Percentiles rank a stretch among this genome's conserved stretches.
These are phyloP conservation scores for Gardenia jasminoides DNA, from an alignment of 257 asterid species.

Conservation along the genomic window DNA sequence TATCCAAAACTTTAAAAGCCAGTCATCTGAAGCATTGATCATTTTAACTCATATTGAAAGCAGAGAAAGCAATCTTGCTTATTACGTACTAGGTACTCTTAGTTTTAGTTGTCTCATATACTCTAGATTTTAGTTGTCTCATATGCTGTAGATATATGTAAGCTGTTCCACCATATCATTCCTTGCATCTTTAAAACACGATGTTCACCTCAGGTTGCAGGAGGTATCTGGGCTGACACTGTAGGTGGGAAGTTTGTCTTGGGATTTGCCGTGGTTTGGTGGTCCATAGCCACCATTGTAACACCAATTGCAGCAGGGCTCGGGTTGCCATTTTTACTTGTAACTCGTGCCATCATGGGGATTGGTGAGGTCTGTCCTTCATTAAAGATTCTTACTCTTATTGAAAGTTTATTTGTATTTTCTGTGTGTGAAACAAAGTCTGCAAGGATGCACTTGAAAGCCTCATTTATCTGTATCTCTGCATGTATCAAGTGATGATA, in stretches of 20 bases:
- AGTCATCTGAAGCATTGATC: slow-evolving; percentile 6
- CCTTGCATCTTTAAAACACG: slow-evolving; percentile 12
- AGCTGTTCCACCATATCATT: neutral
- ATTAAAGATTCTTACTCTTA: slow-evolving; percentile 1
- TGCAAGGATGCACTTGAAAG: neutral
- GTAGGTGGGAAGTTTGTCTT: slow-evolving; percentile 92
- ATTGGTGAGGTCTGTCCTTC: slow-evolving; percentile 76
- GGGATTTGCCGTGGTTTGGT: slow-evolving; percentile 94
- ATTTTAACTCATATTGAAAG: slow-evolving; percentile 3
- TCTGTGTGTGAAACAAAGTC: neutral
- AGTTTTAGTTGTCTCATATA: neutral
- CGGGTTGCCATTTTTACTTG: slow-evolving; percentile 81
- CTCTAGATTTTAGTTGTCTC: neutral
- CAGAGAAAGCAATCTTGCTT: neutral
- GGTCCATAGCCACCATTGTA: slow-evolving; percentile 80
- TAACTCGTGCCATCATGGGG: slow-evolving; percentile 91
- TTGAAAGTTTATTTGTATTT: slow-evolving; percentile 8
- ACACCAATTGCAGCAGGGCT: slow-evolving; percentile 85
- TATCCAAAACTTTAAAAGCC: neutral
- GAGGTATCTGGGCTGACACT: slow-evolving; percentile 97
- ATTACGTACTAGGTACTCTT: neutral
- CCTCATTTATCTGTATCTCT: neutral
- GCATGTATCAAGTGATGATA: neutral
- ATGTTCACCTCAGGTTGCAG: slow-evolving; percentile 63
- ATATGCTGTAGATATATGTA: no score